A percentile compares a stretch with the other conserved stretches of the same genome.
Evolutionary conservation across 768 basidiomycete genomes (phyloP).

Genomic region (Lentinula sp.): DNA sequence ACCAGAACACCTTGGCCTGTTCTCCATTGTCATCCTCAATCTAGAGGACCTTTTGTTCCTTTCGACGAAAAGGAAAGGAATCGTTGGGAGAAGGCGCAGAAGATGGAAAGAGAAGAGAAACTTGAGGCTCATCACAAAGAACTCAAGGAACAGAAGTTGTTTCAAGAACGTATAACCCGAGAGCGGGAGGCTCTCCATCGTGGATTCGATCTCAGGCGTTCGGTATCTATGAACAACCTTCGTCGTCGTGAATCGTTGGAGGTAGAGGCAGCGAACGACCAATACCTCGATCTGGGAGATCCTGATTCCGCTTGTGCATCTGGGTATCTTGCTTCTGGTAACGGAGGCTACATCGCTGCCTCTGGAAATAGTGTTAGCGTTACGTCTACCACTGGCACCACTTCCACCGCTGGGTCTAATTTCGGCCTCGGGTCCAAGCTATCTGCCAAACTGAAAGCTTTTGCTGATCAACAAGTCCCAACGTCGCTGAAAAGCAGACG

Average conservation of each 20-base stretch:
- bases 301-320: slow-evolving; percentile 61
- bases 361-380: slow-evolving; percentile 94
- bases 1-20: slow-evolving; percentile 73
- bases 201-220: slow-evolving; percentile 58
- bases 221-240: slow-evolving; percentile 74
- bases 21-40: slow-evolving; percentile 67
- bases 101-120: slow-evolving; percentile 37
- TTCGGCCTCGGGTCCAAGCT: slow-evolving; percentile 38
- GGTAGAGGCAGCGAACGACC: slow-evolving; percentile 36
- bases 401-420: slow-evolving; percentile 48
- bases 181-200: slow-evolving; percentile 30
- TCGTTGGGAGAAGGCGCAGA: slow-evolving; percentile 56
- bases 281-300: slow-evolving; percentile 32
- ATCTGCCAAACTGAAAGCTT: slow-evolving; percentile 39
- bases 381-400: slow-evolving; percentile 87
- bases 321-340: slow-evolving; percentile 58
- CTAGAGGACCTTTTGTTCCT: slow-evolving; percentile 68
- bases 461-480: slow-evolving; percentile 54
- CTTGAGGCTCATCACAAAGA: slow-evolving; percentile 21
- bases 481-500: slow-evolving; percentile 50
- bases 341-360: slow-evolving; percentile 71
- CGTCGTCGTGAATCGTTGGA: slow-evolving; percentile 41
- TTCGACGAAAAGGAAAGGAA: slow-evolving; percentile 71
- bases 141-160: slow-evolving; percentile 24
- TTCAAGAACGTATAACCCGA: slow-evolving; percentile 28